Conservation (phyloP, 306 rosid species). For the Rosa persica region DNA sequence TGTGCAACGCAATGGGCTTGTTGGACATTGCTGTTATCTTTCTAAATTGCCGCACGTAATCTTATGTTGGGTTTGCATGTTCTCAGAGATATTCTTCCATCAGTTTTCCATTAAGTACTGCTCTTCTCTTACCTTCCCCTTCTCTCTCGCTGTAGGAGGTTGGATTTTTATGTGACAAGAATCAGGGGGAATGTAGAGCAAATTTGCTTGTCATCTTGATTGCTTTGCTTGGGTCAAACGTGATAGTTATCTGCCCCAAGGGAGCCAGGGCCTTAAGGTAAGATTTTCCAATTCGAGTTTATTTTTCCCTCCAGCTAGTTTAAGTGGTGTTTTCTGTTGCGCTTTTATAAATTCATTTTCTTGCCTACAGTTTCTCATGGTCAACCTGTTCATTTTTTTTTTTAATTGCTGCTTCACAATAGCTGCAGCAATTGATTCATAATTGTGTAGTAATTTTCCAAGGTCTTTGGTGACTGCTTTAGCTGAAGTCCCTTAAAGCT, state of each 20-base stretch:
- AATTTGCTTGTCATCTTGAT: slow-evolving; percentile 92
- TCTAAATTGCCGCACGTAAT: slow-evolving; percentile 18
- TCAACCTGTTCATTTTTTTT: not conserved
- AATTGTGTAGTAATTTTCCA: not conserved
- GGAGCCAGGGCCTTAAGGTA: slow-evolving; percentile 98
- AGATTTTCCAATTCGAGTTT: slow-evolving; percentile 9
- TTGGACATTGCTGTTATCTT: slow-evolving; percentile 22
- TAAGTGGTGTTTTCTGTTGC: slow-evolving; percentile 11
- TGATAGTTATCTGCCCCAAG: slow-evolving; percentile 98
- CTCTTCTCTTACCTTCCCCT: slow-evolving; percentile 21
- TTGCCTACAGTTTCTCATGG: not conserved
- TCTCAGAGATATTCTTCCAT: slow-evolving; percentile 14
- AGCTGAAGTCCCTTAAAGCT: not conserved
- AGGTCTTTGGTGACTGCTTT: not conserved
- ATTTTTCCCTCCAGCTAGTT: slow-evolving; percentile 11
- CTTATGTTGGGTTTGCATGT: slow-evolving; percentile 5
- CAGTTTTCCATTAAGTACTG: slow-evolving; percentile 6
- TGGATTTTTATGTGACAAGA: slow-evolving; percentile 84
- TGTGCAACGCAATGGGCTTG: not conserved
- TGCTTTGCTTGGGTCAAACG: slow-evolving; percentile 99
- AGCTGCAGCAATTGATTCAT: not conserved
- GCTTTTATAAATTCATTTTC: not conserved
- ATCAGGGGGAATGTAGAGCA: slow-evolving; percentile 94
- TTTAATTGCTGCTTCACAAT: not conserved
- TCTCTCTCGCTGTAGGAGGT: slow-evolving; percentile 61